Conservation (phyloP, 139 green algal genomes). For the Desmodesmus armatus region DNA sequence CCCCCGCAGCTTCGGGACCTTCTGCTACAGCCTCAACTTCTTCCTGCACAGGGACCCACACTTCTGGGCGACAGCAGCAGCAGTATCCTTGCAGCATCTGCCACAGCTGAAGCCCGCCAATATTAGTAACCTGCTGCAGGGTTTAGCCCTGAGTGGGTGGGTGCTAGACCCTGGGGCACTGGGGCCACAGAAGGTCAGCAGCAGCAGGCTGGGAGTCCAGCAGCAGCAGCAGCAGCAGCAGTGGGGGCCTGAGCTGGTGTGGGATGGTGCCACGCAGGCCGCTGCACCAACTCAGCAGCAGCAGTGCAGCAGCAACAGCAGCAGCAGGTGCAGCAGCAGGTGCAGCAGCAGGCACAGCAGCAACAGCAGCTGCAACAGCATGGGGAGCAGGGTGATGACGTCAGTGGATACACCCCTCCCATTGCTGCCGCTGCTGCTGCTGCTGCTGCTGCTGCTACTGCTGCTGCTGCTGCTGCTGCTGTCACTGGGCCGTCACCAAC, state of each 20-base stretch:
- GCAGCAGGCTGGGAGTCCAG: not conserved
- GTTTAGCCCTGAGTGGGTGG: constrained; percentile 17
- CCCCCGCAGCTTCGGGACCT: constrained; percentile 1
- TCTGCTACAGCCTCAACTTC: constrained; percentile 32
- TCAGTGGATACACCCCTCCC: not conserved
- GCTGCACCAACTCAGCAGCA: constrained; percentile 7
- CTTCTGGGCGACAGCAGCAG: constrained; percentile 33
- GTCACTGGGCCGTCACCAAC: too few species aligned
- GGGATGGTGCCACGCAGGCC: not conserved
- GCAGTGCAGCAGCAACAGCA: not conserved
- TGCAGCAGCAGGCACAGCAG: not conserved
- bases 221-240: not conserved
- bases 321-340: not conserved
- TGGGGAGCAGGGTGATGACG: not conserved
- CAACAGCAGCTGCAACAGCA: constrained; percentile 13
- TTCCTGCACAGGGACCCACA: constrained; percentile 8
- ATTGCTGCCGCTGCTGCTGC: not conserved
- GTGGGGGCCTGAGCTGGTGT: not conserved
- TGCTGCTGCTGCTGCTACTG: not conserved
- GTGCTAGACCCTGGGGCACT: not conserved
- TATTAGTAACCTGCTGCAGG: constrained; percentile 38
- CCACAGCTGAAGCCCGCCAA: not conserved
- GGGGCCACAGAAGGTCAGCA: not conserved
- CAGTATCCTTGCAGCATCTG: not conserved
- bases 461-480: not conserved